phyloP scores from a whole-genome alignment of 176 grass and related monocot species.

The Oryza officinalis region DNA sequence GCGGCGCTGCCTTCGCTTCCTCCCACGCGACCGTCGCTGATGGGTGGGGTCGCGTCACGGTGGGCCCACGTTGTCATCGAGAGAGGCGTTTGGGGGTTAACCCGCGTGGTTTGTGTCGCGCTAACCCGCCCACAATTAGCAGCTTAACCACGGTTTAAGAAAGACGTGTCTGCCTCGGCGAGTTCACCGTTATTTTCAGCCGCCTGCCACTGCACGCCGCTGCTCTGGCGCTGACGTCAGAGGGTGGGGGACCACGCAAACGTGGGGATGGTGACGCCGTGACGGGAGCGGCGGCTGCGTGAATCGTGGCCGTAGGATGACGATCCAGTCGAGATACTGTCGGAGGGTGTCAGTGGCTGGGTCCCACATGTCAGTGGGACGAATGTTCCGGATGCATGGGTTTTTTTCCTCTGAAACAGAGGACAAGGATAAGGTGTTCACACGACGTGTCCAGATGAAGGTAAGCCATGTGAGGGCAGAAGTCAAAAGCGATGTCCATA shows the following conservation, averaged over 20 bases:
- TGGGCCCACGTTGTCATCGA: neutral
- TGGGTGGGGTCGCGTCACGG: accelerated
- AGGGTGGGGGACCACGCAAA: neutral
- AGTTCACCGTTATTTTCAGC: slow-evolving; percentile 11
- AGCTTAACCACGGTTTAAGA: too few relatives aligned
- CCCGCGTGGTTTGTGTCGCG: neutral
- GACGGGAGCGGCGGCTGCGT: neutral
- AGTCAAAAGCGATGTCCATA: neutral
- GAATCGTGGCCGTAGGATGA: neutral
- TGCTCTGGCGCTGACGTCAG: neutral
- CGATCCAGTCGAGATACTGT: neutral
- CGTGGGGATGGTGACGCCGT: neutral
- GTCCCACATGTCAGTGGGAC: neutral
- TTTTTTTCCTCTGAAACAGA: neutral
- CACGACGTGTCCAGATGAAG: neutral
- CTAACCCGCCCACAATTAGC: slow-evolving; percentile 11
- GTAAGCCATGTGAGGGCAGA: neutral
- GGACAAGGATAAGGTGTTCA: neutral
- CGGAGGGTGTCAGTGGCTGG: neutral
- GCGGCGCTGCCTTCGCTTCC: neutral
- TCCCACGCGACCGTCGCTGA: neutral
- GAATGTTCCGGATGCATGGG: neutral
- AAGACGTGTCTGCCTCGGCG: neutral
- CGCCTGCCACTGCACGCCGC: slow-evolving; percentile 9
- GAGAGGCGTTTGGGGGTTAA: neutral